Conservation (phyloP, 1,139 yeast genomes). For the Maudiozyma humilis region DNA sequence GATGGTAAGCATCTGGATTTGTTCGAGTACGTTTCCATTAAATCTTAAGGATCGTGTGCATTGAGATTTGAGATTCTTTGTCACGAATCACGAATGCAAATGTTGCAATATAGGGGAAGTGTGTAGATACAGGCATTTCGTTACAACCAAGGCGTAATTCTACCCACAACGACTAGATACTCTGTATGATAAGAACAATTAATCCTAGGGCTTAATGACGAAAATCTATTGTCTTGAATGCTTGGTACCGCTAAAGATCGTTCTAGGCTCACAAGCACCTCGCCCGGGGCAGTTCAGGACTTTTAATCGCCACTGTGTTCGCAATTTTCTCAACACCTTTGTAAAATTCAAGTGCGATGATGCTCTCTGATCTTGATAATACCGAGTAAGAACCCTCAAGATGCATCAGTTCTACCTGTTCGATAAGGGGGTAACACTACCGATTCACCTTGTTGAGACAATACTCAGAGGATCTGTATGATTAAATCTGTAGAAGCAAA, state of each 20-base stretch:
- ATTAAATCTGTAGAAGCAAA: constrained; percentile 62
- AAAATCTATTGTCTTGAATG: constrained; percentile 6
- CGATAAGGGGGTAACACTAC: constrained; percentile 41
- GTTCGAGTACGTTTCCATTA: constrained; percentile 21
- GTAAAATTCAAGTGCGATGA: constrained; percentile 30
- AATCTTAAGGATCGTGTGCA: constrained; percentile 50
- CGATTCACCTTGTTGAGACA: constrained; percentile 66
- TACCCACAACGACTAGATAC: constrained; percentile 56
- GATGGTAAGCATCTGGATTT: constrained; percentile 4
- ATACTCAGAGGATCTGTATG: constrained; percentile 88
- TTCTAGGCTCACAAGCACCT: constrained; percentile 38
- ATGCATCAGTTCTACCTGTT: constrained; percentile 73
- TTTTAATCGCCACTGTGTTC: constrained; percentile 71
- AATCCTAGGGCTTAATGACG: neutral
- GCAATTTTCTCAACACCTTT: constrained; percentile 63
- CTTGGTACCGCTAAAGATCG: constrained; percentile 19
- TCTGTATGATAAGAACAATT: constrained; percentile 33
- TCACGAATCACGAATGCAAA: constrained; percentile 50
- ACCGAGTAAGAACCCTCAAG: constrained; percentile 53
- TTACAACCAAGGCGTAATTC: constrained; percentile 67
- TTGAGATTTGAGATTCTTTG: constrained; percentile 63
- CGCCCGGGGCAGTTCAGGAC: constrained; percentile 55
- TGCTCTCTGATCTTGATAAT: constrained; percentile 57
- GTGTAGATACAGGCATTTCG: constrained; percentile 62
- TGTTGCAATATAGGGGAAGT: constrained; percentile 97